Evolutionary conservation across 2,329 filamentous ascomycete genomes (phyloP), one percentile per base, ranked within the genome.

Genomic region (Paracamarosporium sp.): DNA sequence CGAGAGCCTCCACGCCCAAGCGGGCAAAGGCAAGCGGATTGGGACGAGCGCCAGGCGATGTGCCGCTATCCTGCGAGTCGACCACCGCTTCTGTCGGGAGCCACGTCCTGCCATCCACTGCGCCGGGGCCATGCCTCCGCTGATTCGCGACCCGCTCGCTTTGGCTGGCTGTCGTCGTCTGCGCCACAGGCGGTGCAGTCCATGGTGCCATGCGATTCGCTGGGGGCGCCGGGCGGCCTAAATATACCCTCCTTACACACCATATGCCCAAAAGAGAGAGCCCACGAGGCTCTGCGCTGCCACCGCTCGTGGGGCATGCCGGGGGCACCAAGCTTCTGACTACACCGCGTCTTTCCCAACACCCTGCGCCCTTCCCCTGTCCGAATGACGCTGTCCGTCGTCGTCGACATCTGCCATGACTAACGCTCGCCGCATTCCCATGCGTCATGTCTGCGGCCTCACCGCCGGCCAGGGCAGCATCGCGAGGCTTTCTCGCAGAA

Each of bases 101-200:
- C 48, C 48, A 51, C 57, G 56, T 50, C 61, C 62, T 59, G 58
- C 57, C 40, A 33, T 63, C 61, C 55, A 61, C 57, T 40, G 36
- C 63, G 41, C 56, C 61, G 66, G 41, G 57, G 51, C 57, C 59
- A 54, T 40, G 47, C 41, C 30, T 28, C 41, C 25, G 61, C 56
- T 68, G 62, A 67, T 71, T 69, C 60, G 66, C 65, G 33, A 38
- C 55, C 46, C 17, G 33, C 56, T 72, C 69, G 69, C 68, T 59
- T 58, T 67, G 57, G 59, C 66, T 33, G 52, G 57, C 31, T 27
- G 20, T 46, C 33, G 13, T 6, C 3, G 22, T 28, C 50, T 63
- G 67, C 69, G 69, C 66, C 69, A 69, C 62, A 63, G 63, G 66
- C 56, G 65, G 57, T 66, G 67, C 70, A 65, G 66, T 68, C 64